These are phyloP conservation scores for Miamiensis avidus DNA, from an alignment of 169 alveolate genomes.

Conservation along the genomic window DNA sequence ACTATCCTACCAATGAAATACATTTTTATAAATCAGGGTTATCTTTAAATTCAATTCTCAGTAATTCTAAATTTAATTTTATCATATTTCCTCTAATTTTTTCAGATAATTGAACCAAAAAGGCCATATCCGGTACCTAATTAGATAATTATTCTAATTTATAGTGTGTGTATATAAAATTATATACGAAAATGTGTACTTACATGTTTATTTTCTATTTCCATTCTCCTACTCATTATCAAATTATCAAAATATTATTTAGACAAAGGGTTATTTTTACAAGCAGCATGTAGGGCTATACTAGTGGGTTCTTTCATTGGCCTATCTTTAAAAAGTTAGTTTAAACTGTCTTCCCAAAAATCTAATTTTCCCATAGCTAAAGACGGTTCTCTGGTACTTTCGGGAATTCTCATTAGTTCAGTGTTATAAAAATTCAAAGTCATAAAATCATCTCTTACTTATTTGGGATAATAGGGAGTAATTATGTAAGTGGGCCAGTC, in stretches of 20 bases:
- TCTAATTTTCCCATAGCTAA: slow-evolving; percentile 36
- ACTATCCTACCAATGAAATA: slow-evolving; percentile 3
- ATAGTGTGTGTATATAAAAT: neutral
- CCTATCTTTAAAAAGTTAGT: slow-evolving; percentile 25
- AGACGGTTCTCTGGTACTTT: slow-evolving; percentile 35
- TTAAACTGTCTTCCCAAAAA: slow-evolving; percentile 33
- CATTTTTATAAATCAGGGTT: slow-evolving; percentile 4
- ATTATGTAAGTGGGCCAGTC: slow-evolving; percentile 42
- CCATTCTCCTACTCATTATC: slow-evolving; percentile 19
- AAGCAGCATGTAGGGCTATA: slow-evolving; percentile 24
- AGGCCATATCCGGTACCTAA: slow-evolving; percentile 4
- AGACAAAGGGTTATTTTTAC: slow-evolving; percentile 42
- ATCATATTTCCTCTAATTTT: slow-evolving; percentile 26
- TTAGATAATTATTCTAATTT: too few species aligned
- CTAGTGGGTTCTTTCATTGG: slow-evolving; percentile 40
- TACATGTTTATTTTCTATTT: slow-evolving; percentile 33
- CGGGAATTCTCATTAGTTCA: slow-evolving; percentile 46
- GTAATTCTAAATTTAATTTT: slow-evolving; percentile 18
- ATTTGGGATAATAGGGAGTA: slow-evolving; percentile 19
- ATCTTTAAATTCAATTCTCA: slow-evolving; percentile 32
- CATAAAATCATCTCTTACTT: slow-evolving; percentile 19
- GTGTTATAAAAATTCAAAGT: slow-evolving; percentile 27
- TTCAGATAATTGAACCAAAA: slow-evolving; percentile 31
- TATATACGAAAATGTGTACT: neutral
- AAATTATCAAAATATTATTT: slow-evolving; percentile 17